These are phyloP conservation scores for Penicillium verrucosum DNA, from an alignment of 2,329 filamentous ascomycete species.

Conservation along the genomic window DNA sequence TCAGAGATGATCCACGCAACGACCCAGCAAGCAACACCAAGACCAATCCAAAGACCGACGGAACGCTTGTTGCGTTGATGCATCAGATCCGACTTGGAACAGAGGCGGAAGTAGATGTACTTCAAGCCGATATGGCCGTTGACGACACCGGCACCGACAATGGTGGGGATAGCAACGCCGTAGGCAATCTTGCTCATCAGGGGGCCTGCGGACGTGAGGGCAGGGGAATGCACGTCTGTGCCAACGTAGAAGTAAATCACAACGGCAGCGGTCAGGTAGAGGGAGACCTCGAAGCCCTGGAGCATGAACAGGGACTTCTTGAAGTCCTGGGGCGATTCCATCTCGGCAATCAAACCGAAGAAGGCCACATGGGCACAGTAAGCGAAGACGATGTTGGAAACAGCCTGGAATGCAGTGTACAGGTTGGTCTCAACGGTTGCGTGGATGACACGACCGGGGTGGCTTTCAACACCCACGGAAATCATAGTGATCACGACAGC, in stretches of 20 bases:
- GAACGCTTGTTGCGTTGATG: constrained; percentile 49
- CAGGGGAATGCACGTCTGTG: constrained; percentile 59
- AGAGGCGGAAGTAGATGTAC: constrained; percentile 63
- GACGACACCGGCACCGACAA: constrained; percentile 67
- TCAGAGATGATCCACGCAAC: constrained; percentile 66
- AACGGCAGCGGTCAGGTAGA: constrained; percentile 64
- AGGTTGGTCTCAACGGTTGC: constrained; percentile 45
- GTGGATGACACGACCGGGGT: constrained; percentile 37
- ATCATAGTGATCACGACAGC: constrained; percentile 67
- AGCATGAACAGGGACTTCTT: constrained; percentile 61
- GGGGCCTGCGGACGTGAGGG: constrained; percentile 59
- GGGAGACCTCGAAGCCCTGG: constrained; percentile 56
- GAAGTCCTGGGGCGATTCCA: constrained; percentile 60
- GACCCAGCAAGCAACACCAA: constrained; percentile 57
- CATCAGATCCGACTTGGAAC: constrained; percentile 56
- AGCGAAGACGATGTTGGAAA: constrained; percentile 68
- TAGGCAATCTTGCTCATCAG: constrained; percentile 63
- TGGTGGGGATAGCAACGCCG: constrained; percentile 66
- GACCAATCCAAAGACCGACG: constrained; percentile 57
- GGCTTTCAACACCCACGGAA: constrained; percentile 56
- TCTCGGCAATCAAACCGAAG: constrained; percentile 64
- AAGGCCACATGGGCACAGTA: constrained; percentile 68
- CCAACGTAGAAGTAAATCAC: constrained; percentile 69
- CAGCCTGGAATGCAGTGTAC: constrained; percentile 58
- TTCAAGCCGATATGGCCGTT: constrained; percentile 65